A percentile compares a stretch with the other conserved stretches of the same genome.
Conservation (phyloP, 805 yeast species). For the Myxozyma vanderwaltii region DNA sequence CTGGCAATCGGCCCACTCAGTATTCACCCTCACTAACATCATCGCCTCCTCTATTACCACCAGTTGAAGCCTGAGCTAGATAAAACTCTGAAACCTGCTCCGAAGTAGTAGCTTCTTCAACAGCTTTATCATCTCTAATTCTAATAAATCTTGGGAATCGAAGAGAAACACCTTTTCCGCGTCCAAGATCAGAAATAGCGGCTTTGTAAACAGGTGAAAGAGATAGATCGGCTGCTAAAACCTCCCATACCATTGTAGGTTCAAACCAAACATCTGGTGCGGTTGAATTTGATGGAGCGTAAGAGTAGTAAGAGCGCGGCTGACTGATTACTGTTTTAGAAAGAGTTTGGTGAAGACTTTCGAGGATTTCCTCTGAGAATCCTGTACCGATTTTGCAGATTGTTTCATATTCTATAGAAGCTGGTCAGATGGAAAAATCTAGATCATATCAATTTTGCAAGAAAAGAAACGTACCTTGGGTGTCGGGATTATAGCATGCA, state of each 20-base stretch:
- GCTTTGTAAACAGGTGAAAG: slow-evolving; percentile 89
- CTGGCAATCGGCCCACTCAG: neutral
- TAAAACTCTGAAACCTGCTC: slow-evolving; percentile 84
- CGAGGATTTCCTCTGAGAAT: slow-evolving; percentile 81
- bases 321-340: slow-evolving; percentile 63
- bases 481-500: slow-evolving; percentile 86
- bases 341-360: slow-evolving; percentile 58
- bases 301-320: slow-evolving; percentile 70
- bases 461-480: slow-evolving; percentile 55
- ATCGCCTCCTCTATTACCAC: slow-evolving; percentile 15
- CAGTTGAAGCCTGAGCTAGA: slow-evolving; percentile 55
- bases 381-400: slow-evolving; percentile 98
- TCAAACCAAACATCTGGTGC: slow-evolving; percentile 97
- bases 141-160: slow-evolving; percentile 87
- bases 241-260: slow-evolving; percentile 82
- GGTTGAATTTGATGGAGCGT: slow-evolving; percentile 57
- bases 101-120: slow-evolving; percentile 84
- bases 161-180: slow-evolving; percentile 68
- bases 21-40: slow-evolving; percentile 14
- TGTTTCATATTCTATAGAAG: slow-evolving; percentile 74
- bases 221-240: slow-evolving; percentile 86
- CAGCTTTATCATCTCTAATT: slow-evolving; percentile 79
- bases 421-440: neutral
- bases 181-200: slow-evolving; percentile 68
- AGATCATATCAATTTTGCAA: neutral